phyloP scores from a whole-genome alignment of 2,329 filamentous ascomycete genomes.

The Fusarium burgessii region DNA sequence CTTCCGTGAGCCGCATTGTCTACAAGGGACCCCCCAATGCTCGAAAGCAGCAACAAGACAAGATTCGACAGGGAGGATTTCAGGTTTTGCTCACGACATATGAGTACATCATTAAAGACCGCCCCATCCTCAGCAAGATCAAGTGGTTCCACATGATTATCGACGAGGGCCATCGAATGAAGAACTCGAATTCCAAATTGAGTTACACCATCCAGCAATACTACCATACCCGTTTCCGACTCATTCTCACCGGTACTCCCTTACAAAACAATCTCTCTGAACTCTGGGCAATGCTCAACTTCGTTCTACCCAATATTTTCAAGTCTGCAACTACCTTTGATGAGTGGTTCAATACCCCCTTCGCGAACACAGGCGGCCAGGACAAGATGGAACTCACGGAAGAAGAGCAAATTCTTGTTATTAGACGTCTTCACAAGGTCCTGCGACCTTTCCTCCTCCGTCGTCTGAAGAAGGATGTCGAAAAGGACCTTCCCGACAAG shows the following conservation, averaged over 20 bases:
- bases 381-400: conserved; percentile 99
- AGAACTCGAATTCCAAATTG: conserved; percentile 96
- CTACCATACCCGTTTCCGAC: conserved; percentile 92
- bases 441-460: conserved; percentile 95
- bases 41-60: conserved; percentile 90
- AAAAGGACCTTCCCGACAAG: conserved; percentile 98
- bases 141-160: conserved; percentile 99
- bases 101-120: conserved; percentile 99
- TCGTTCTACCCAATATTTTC: conserved; percentile 98
- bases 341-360: conserved; percentile 99
- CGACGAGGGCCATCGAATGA: conserved; percentile 99
- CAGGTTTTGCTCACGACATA: conserved; percentile 98
- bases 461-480: conserved; percentile 99
- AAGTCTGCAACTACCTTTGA: conserved; percentile 99
- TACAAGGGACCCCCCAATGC: conserved; percentile 95
- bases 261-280: conserved; percentile 97
- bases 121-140: conserved; percentile 94
- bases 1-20: conserved; percentile 85
- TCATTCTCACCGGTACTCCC: conserved; percentile 97
- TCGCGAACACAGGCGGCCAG: conserved; percentile 96
- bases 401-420: conserved; percentile 99
- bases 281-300: conserved; percentile 98
- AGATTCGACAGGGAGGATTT: conserved; percentile 94
- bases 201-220: conserved; percentile 95
- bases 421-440: conserved; percentile 98